A percentile compares a stretch with the other conserved stretches of the same genome.
Conservation (phyloP, 2,329 filamentous ascomycete species). For the Fusarium palustre region DNA sequence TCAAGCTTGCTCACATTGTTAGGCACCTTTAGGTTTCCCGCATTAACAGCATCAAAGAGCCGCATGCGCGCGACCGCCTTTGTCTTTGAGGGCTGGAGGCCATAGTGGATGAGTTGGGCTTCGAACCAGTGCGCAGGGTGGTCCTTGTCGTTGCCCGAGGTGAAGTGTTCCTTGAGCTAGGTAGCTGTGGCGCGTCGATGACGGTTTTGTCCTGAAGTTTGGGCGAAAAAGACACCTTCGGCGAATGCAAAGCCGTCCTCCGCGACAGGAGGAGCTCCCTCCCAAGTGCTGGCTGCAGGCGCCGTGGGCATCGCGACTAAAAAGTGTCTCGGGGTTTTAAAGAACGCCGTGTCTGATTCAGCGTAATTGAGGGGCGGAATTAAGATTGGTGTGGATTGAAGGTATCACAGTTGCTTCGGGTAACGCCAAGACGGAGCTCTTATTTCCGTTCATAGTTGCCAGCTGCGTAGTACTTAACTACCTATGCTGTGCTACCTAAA, state of each 20-base stretch:
- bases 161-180: slow-evolving; percentile 61
- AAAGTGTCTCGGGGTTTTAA: not conserved
- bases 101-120: slow-evolving; percentile 72
- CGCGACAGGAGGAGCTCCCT: slow-evolving; percentile 30
- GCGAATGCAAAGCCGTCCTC: slow-evolving; percentile 58
- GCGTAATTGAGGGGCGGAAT: not conserved
- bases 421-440: too few relatives aligned
- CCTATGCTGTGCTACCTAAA: too few relatives aligned
- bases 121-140: slow-evolving; percentile 71
- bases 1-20: slow-evolving; percentile 62
- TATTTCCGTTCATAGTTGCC: too few relatives aligned
- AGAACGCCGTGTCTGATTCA: not conserved
- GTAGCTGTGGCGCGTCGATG: slow-evolving; percentile 59
- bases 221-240: slow-evolving; percentile 58
- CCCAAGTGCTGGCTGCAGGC: slow-evolving; percentile 15
- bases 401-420: not conserved
- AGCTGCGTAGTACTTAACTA: too few relatives aligned
- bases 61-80: slow-evolving; percentile 70
- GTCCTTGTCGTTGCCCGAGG: slow-evolving; percentile 57
- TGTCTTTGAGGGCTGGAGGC: slow-evolving; percentile 65
- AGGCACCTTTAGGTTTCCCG: slow-evolving; percentile 62
- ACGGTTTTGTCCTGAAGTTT: slow-evolving; percentile 57
- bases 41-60: slow-evolving; percentile 67
- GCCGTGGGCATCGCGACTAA: slow-evolving; percentile 8
- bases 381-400: not conserved